Evolutionary conservation across 805 yeast species (phyloP).

Genomic region (Ogataea methanolica): DNA sequence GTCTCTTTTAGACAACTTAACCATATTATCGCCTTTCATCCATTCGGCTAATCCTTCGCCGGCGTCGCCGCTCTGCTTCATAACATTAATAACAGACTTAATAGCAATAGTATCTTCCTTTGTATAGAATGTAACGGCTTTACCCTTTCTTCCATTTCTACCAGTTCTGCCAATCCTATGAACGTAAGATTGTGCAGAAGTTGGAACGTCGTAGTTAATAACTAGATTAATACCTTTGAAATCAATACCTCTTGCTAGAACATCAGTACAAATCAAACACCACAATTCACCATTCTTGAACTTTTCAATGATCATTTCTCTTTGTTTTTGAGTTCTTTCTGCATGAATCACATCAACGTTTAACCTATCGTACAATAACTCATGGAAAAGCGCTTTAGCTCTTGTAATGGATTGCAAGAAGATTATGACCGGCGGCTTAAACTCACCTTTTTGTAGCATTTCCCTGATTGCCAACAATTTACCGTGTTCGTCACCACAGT

Average conservation of each 20-base stretch:
- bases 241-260: conserved; percentile 93
- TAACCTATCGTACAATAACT: conserved; percentile 81
- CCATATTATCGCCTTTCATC: conserved; percentile 60
- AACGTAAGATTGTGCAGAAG: conserved; percentile 88
- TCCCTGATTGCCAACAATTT: conserved; percentile 88
- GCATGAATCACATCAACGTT: conserved; percentile 96
- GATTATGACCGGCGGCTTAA: conserved; percentile 88
- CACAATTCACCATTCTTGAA: conserved; percentile 89
- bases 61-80: conserved; percentile 81
- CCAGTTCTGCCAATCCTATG: conserved; percentile 99
- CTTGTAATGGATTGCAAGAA: conserved; percentile 89
- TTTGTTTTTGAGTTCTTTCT: conserved; percentile 83
- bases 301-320: conserved; percentile 77
- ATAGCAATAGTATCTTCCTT: conserved; percentile 77
- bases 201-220: conserved; percentile 95
- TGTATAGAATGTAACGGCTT: conserved; percentile 89
- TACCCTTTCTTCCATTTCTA: conserved; percentile 84
- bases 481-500: conserved; percentile 94
- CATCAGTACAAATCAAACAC: conserved; percentile 97
- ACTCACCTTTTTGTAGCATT: conserved; percentile 75
- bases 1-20: conserved; percentile 59
- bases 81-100: conserved; percentile 85
- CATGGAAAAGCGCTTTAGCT: conserved; percentile 94
- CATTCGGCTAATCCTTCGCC: conserved; percentile 62
- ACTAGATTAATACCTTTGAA: conserved; percentile 94